phyloP scores from a whole-genome alignment of 2,329 filamentous ascomycete genomes.

The Neobulgaria alba region DNA sequence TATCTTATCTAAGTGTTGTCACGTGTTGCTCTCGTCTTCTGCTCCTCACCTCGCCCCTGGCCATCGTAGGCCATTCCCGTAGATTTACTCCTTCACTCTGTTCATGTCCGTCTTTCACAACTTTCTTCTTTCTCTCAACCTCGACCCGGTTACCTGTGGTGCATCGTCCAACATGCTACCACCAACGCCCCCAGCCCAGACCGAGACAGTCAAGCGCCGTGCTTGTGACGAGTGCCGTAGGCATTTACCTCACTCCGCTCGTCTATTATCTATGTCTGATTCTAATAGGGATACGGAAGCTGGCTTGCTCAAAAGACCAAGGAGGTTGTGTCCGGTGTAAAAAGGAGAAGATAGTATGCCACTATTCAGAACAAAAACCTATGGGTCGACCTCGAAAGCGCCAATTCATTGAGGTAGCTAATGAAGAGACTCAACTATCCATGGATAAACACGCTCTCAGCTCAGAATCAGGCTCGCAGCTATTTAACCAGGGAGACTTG shows the following conservation, averaged over 20 bases:
- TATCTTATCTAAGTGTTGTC: constrained; percentile 23
- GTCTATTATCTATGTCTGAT: constrained; percentile 19
- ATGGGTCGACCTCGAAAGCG: constrained; percentile 59
- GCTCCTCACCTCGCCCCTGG: constrained; percentile 1
- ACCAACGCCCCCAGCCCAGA: background rate
- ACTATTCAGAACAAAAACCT: constrained; percentile 56
- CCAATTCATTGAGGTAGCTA: constrained; percentile 27
- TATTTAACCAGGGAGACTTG: background rate
- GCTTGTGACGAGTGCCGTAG: constrained; percentile 62
- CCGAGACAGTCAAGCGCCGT: constrained; percentile 39
- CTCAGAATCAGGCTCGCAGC: background rate
- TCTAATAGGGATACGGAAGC: constrained; percentile 54
- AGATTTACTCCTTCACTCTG: background rate
- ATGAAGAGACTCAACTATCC: constrained; percentile 3
- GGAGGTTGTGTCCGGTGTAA: constrained; percentile 51
- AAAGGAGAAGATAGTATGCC: constrained; percentile 46
- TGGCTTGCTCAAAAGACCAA: constrained; percentile 55
- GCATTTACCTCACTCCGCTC: constrained; percentile 25
- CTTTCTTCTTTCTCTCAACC: constrained; percentile 12
- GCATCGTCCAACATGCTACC: constrained; percentile 11
- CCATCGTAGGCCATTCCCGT: background rate
- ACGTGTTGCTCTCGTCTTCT: background rate
- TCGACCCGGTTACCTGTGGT: constrained; percentile 13
- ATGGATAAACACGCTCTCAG: too few relatives aligned
- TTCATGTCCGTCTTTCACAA: constrained; percentile 11